Evolutionary conservation across 176 grass and related monocot genomes (phyloP).

Genomic region (sorghum (Sorghum bicolor)): DNA sequence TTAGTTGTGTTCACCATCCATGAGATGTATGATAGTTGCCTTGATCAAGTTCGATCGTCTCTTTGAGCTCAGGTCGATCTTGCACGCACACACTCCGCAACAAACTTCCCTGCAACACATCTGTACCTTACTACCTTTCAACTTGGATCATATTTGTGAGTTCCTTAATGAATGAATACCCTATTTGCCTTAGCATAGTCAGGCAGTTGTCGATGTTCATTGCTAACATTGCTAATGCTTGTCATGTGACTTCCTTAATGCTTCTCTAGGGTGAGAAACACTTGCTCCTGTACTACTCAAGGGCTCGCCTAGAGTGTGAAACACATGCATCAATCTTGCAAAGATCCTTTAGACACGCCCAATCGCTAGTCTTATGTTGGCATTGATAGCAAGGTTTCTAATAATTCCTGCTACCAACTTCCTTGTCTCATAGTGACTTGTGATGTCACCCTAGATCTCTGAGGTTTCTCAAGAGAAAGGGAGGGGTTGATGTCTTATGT

Average conservation of each 20-base stretch:
- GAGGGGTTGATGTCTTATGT: too few species aligned
- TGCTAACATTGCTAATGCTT: conserved; percentile 19
- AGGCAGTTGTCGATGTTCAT: conserved; percentile 13
- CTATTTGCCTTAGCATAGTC: conserved; percentile 14
- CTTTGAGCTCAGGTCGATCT: background rate
- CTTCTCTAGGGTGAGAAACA: background rate
- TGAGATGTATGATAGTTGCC: background rate
- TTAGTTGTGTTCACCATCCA: background rate
- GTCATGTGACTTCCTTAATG: background rate
- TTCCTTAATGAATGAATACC: background rate
- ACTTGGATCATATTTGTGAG: background rate
- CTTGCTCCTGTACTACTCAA: background rate
- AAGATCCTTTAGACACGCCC: background rate
- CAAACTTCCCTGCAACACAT: conserved; percentile 21
- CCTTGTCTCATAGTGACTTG: background rate
- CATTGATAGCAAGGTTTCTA: conserved; percentile 4
- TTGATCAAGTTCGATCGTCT: background rate
- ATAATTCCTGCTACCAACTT: background rate
- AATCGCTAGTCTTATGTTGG: background rate
- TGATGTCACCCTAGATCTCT: background rate
- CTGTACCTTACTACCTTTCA: background rate
- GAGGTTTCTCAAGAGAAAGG: too few species aligned
- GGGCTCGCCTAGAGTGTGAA: background rate
- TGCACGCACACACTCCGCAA: conserved; percentile 7
- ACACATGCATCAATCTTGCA: background rate